These are phyloP conservation scores for Themeda triandra DNA, from an alignment of 176 grass and related monocot genomes.

Conservation along the genomic window DNA sequence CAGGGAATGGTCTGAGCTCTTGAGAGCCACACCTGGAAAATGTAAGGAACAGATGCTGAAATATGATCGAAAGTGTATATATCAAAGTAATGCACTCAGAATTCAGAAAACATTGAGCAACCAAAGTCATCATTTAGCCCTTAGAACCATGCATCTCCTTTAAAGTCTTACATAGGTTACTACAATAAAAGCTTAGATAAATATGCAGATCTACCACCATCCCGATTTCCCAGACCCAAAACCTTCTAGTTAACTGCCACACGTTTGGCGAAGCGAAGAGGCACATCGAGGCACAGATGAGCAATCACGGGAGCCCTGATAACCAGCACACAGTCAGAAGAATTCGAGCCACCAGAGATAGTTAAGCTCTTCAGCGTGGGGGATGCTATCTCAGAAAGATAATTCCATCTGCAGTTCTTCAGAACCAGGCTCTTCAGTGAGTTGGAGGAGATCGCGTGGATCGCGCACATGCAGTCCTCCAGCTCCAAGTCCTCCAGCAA, in stretches of 20 bases:
- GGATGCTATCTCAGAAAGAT: background rate
- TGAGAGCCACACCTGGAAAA: background rate
- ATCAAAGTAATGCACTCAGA: background rate
- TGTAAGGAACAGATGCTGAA: background rate
- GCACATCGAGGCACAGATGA: background rate
- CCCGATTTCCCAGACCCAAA: background rate
- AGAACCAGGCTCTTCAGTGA: conserved; percentile 17
- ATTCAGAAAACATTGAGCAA: background rate
- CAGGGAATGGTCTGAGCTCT: background rate
- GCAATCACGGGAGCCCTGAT: background rate
- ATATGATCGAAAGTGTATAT: background rate
- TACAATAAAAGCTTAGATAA: background rate
- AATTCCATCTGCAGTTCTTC: background rate
- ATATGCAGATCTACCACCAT: background rate
- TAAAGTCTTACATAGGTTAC: background rate
- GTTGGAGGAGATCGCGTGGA: background rate
- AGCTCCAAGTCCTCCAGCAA: background rate
- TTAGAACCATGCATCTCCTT: background rate
- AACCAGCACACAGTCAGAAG: background rate
- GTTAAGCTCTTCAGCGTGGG: background rate
- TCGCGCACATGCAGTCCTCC: background rate
- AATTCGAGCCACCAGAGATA: background rate
- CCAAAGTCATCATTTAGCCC: background rate
- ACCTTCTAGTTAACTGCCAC: background rate
- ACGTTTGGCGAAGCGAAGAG: background rate